Evolutionary conservation across 495 filamentous ascomycete species (phyloP), one percentile per base, ranked within the genome.

Genomic region (Trichocladium uniseriatum): DNA sequence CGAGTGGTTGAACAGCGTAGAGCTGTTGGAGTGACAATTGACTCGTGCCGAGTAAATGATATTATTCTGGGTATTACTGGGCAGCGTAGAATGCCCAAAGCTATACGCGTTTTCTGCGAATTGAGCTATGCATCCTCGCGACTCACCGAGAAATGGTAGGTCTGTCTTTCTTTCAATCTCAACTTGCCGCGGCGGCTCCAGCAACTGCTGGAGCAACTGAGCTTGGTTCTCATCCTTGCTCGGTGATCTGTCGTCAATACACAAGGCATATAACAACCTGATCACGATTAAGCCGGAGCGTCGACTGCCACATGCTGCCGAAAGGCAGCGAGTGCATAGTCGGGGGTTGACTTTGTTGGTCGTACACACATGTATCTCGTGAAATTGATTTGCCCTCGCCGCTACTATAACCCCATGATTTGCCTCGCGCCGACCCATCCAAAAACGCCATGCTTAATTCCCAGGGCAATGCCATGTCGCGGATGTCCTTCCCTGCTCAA

Each of bases 231-330:
- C 53, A 59, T 73, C 64, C 68, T 59, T 63, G 57, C 69, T 68
- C 69, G 61, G 72, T 73, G 63, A 43, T 60, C 60, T 62, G 64
- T 68, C 61, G 57, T 53, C 20, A 54, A 42, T 34, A 51, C 10
- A 16, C 31, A 14, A 41, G 70, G 72, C 72, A 68, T 58, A 75
- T 60, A 75, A 42, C 58, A 71, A 69, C 55, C 39, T 64, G 84
- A 83, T 81, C 83, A 78, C 85, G 80, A 92, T 88, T 94, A 92
- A 94, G 88, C 88, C 87, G 88, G 88, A 91, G 88, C 86, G 75
- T 73, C 79, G 64, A 67, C 62, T 74, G 60, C 57, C 67, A 71
- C 61, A 63, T 79, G 78, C 81, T 81, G 71, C 79, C 77, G 86
- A 91, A 70, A 91, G 81, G 78, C 73, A 68, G 72, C 69, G 63